Percentiles rank a stretch among this genome's conserved stretches.
Conservation (phyloP, 2,329 filamentous ascomycete genomes). For the Cryphonectria carpinicola region DNA sequence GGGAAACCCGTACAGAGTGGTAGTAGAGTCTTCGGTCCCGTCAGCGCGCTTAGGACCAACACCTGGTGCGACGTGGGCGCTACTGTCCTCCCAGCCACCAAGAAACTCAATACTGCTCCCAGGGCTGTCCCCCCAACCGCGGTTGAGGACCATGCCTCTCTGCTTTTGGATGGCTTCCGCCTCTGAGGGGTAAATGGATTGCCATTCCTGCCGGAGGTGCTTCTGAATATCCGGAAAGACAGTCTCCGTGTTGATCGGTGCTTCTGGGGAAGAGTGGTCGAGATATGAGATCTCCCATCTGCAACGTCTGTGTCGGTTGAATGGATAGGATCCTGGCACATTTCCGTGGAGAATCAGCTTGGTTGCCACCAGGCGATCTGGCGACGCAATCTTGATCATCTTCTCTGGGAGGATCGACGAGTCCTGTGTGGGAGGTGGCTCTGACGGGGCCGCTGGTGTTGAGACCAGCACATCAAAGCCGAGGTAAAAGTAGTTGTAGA, state of each 20-base stretch:
- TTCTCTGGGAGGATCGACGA: constrained; percentile 36
- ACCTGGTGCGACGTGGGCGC: constrained; percentile 49
- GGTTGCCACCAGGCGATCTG: constrained; percentile 78
- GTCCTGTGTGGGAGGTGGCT: constrained; percentile 58
- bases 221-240: constrained; percentile 74
- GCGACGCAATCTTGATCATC: constrained; percentile 46
- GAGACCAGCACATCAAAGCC: constrained; percentile 95
- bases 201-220: constrained; percentile 71
- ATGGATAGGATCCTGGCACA: constrained; percentile 92
- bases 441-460: constrained; percentile 67
- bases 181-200: constrained; percentile 62
- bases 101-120: constrained; percentile 86
- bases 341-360: constrained; percentile 96
- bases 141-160: constrained; percentile 84
- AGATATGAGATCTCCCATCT: constrained; percentile 79
- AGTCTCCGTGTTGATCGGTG: constrained; percentile 73
- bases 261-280: constrained; percentile 46
- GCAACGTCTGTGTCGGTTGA: constrained; percentile 89
- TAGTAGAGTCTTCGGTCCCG: constrained; percentile 63
- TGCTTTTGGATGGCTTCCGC: constrained; percentile 57
- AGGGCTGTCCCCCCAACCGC: constrained; percentile 89
- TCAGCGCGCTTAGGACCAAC: constrained; percentile 56
- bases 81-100: constrained; percentile 82
- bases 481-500: constrained; percentile 97
- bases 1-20: constrained; percentile 90